A percentile compares a stretch with the other conserved stretches of the same genome.
phyloP scores from a whole-genome alignment of 176 grass and related monocot genomes.

The Oryza meyeriana region DNA sequence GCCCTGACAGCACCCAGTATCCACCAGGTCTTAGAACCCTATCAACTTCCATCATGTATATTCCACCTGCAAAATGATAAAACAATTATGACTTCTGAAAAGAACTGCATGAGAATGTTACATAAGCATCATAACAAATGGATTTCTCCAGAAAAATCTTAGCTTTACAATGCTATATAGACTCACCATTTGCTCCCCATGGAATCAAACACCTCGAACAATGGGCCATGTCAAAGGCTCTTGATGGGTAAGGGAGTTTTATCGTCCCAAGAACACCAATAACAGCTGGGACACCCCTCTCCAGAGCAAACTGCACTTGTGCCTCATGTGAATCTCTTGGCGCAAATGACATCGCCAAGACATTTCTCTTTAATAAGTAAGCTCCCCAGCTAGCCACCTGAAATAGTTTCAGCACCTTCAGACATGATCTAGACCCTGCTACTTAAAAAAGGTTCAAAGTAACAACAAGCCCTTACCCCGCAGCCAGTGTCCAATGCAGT shows the following conservation, averaged over 20 bases:
- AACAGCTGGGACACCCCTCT: conserved; percentile 90
- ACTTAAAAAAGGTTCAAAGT: not conserved
- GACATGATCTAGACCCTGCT: not conserved
- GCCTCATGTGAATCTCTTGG: conserved; percentile 95
- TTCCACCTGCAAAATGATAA: conserved; percentile 59
- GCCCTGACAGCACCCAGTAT: conserved; percentile 93
- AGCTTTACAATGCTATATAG: not conserved
- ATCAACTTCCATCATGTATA: conserved; percentile 96
- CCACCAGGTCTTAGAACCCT: conserved; percentile 93
- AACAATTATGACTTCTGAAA: conserved; percentile 3
- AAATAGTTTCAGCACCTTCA: conserved; percentile 26
- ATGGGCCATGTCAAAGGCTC: conserved; percentile 99
- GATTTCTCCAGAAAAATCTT: not conserved
- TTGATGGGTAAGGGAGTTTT: conserved; percentile 86
- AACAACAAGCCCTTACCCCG: conserved; percentile 51
- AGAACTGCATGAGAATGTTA: not conserved
- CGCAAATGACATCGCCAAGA: conserved; percentile 93
- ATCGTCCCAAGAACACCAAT: conserved; percentile 86
- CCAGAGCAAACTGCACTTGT: conserved; percentile 94
- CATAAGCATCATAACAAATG: not conserved
- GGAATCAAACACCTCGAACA: conserved; percentile 96
- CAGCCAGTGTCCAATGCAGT: conserved; percentile 95
- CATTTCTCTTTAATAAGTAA: conserved; percentile 85
- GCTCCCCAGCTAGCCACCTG: conserved; percentile 98
- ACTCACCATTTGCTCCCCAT: conserved; percentile 80